Base-by-base conservation (phyloP, 148 eudicot genomes). In the Agrostemma githago region DNA sequence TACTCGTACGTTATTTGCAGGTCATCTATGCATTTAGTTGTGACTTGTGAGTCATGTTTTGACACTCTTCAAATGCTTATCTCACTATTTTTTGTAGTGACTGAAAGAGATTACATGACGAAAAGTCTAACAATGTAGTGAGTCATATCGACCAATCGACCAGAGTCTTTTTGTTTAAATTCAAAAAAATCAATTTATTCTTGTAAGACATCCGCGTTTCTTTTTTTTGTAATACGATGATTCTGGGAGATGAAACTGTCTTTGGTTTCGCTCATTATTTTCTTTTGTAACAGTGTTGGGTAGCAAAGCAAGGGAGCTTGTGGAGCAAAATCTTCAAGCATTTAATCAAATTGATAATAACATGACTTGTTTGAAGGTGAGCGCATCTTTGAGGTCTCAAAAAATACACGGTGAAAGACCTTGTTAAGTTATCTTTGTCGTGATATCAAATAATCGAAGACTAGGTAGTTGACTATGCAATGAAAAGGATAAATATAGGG, bases 271-370 rank as follows among this genome's bases (percentile, higher is more conserved):
- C 34, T 26, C 34, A 26, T 26, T 43, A 15, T 71, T 72, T 77
- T 72, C 74, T 44, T 75, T 42, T 73, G 66, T 72, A 54, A 61
- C 88, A 89, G 93, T 80, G 74, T 82, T 82, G 74, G 76, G 83
- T 78, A 81, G 89, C 76, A 83, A 77, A 74, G 74, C 86, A 66
- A 86, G 82, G 79, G 88, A 84, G 70, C 88, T 87, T 69, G 73
- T 91, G 85, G 87, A 87, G 76, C 90, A 86, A 80, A 90, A 90
- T 68, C 42, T 62, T 56, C 84, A 85, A 75, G 82, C 82, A 70
- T 80, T 90, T 40, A 74, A 78, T 79, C 88, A 85, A 72, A 88
- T 90, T 62, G 77, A 85, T 62, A 82, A 67, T 70, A 90, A 90
- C 80, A 74, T 90, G 73, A 81, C 88, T 10, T 66, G 79, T 54